Evolutionary conservation across 2,329 filamentous ascomycete genomes (phyloP).

Genomic region (Colletotrichum sp.): DNA sequence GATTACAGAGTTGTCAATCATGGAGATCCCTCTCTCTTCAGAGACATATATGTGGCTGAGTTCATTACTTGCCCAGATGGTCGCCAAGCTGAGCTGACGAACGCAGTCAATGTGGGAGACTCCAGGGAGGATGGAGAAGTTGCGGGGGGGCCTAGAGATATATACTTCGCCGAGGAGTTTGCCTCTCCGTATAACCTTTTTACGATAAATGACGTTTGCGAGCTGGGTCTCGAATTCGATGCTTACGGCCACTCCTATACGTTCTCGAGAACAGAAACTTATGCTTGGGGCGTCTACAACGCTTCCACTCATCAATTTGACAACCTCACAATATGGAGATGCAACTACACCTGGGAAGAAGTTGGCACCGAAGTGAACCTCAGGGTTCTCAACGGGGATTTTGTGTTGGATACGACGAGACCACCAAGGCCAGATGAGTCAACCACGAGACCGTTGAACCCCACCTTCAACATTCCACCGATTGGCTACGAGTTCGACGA

Average conservation of each 20-base stretch:
- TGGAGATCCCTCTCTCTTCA: not conserved
- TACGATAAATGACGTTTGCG: not conserved
- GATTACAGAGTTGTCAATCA: not conserved
- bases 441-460: not conserved
- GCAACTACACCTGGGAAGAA: not conserved
- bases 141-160: accelerated
- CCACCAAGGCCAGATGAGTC: not conserved
- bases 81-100: not conserved
- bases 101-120: not conserved
- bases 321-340: not conserved
- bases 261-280: not conserved
- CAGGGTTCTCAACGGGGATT: not conserved
- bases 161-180: not conserved
- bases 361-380: not conserved
- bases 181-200: not conserved
- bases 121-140: not conserved
- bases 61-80: not conserved
- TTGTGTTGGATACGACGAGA: not conserved
- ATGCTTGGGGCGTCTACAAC: not conserved
- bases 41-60: not conserved
- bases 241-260: not conserved
- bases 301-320: not conserved
- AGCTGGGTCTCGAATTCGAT: not conserved
- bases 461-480: not conserved
- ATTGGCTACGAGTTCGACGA: not conserved